Base-by-base conservation (phyloP, 805 yeast genomes). In the Metschnikowia gruessii region DNA sequence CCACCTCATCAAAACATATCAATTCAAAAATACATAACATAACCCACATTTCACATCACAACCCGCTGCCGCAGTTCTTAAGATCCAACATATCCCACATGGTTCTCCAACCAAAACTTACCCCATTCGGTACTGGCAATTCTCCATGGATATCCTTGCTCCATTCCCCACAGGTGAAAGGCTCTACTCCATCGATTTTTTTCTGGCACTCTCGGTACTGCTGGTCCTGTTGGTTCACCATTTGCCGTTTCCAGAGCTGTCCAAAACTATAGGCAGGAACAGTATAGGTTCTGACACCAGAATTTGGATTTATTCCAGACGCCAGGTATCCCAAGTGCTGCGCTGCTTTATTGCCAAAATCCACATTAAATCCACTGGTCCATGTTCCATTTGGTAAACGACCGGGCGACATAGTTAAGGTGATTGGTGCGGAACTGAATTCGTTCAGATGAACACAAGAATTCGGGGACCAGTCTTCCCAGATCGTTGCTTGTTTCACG, bases 371-470 rank as follows among this genome's bases (percentile, higher is more conserved):
- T 21, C 43, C 39, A 17, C 22, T 11, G 5, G 16, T 11, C 15
- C 24, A 16, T 18, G 28, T 26, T 10, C 38, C 16, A 10, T 16
- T 5, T 2, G 12, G 1, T 18, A 12, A 12, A 2, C 4, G 6
- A 11, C 7, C 22, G 4, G 19, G 13, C 8, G 30, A n/a, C 15
- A 19, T 35, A n/a, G 40, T 30, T 1, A 42, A 29, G 4, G 45
- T 26, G 31, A 42, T n/a, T 4, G 45, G 29, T 15, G 4, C 12
- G 3, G 40, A 6, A 6, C 40, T 29, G 22, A 16, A 22, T 16
- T 42, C 45, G 22, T 42, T 42, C 43, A 40, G 43, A 17, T 22
- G 22, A 4, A 40, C 31, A 22, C 43, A 40, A 3, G 43, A 40
- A 3, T 30, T 37, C 3, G 43, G 37, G 5, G n/a, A 4, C 43